Percentiles rank a stretch among this genome's conserved stretches.
Evolutionary conservation across 164 flowering plant species (phyloP).

Genomic region (Chimonanthus salicifolius): DNA sequence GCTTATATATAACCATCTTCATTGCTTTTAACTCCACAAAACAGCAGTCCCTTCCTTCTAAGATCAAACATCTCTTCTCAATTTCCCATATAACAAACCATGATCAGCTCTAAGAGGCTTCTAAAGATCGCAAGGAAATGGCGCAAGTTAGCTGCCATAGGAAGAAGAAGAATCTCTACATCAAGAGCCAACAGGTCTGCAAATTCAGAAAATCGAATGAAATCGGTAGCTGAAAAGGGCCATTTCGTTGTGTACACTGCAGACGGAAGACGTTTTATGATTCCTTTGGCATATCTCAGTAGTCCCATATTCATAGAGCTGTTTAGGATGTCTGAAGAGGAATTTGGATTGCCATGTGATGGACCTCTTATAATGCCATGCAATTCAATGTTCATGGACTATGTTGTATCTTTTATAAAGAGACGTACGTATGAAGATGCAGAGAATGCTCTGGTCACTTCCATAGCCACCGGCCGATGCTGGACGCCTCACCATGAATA

Average conservation of each 20-base stretch:
- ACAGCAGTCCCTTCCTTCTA: background rate
- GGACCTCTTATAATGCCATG: conserved; percentile 25
- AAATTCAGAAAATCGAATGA: background rate
- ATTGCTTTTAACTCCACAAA: background rate
- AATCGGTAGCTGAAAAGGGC: conserved; percentile 6
- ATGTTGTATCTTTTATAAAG: conserved; percentile 8
- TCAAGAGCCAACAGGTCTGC: background rate
- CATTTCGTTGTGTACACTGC: conserved; percentile 12
- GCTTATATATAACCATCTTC: background rate
- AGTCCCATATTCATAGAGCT: conserved; percentile 22
- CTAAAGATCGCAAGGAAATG: background rate
- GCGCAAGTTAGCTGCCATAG: background rate
- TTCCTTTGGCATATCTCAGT: conserved; percentile 22
- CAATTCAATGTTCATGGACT: conserved; percentile 19
- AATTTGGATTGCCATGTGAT: conserved; percentile 20
- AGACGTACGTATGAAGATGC: conserved; percentile 1
- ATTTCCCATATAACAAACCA: background rate
- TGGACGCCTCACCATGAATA: background rate
- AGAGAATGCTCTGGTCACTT: conserved; percentile 18
- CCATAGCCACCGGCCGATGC: conserved; percentile 8
- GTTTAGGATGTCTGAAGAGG: conserved; percentile 23
- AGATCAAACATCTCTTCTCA: background rate
- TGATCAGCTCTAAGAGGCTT: background rate
- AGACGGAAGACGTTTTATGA: conserved; percentile 10
- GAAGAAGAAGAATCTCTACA: background rate